phyloP scores from a whole-genome alignment of 2,329 filamentous ascomycete species.

The Penicillium sp. region DNA sequence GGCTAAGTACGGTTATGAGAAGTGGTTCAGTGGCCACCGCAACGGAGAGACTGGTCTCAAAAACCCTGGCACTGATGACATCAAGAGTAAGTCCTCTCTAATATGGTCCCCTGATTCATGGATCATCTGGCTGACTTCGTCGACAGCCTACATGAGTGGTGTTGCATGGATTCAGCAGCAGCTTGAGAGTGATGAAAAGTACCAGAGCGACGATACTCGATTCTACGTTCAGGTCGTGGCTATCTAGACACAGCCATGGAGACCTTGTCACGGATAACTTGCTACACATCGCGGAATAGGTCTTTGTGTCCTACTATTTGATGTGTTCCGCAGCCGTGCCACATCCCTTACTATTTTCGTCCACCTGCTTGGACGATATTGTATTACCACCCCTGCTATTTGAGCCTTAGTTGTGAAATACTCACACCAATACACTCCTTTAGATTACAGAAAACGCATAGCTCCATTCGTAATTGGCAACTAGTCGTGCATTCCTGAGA shows the following conservation, averaged over 20 bases:
- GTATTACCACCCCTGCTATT: no score
- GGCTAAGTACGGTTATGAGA: conserved; percentile 18
- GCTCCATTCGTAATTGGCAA: no score
- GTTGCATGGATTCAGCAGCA: conserved; percentile 30
- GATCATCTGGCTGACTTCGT: not conserved
- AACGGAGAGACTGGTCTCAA: conserved; percentile 20
- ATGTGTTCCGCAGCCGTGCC: no score
- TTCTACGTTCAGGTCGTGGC: conserved; percentile 25
- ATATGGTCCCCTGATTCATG: not conserved
- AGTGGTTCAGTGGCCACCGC: conserved; percentile 23
- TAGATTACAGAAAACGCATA: no score
- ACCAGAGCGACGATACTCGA: conserved; percentile 27
- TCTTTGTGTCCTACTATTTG: not conserved
- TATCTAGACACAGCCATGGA: conserved; percentile 11
- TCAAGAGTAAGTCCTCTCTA: conserved; percentile 11
- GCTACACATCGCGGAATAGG: not conserved
- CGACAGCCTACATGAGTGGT: conserved; percentile 22
- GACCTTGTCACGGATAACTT: not conserved
- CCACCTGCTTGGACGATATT: no score
- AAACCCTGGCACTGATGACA: conserved; percentile 20
- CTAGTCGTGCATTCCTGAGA: no score
- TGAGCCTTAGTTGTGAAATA: no score
- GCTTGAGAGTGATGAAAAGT: conserved; percentile 19
- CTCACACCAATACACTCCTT: no score
- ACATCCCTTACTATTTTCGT: no score